Evolutionary conservation across 441 rosid genomes (phyloP), one percentile per base, ranked within the genome.

Genomic region (Mallotus repandus): DNA sequence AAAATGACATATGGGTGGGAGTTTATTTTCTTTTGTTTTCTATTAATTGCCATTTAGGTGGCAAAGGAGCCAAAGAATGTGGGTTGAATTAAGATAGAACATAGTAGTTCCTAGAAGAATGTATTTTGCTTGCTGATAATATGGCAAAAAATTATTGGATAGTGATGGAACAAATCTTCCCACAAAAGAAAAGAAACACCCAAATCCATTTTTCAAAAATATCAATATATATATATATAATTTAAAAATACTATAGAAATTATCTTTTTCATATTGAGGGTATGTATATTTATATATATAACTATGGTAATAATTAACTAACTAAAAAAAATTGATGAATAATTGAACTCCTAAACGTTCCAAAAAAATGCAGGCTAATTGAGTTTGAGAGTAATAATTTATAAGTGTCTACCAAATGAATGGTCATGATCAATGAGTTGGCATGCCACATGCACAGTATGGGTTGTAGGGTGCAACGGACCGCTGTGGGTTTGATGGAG

Each of bases 351-450:
- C 18, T 50, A 50, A 50, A 14, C 41, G 13, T 12, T 50, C 16
- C 16, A 50, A 50, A 50, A 50, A 50, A 50, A 50, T 50, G 18
- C 0, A 15, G 55, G 16, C 5, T 50, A 15, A 4, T 50, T 3
- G 13, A 9, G 13, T 6, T 7, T 38, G 4, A 29, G 32, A 29
- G 13, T 46, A 25, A 9, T 9, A 15, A 68, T 16, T 25, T 14
- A 21, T 35, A 10, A 4, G 66, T 66, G 32, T 29, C 21, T 12
- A 64, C 12, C 25, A 8, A 75, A 62, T 68, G 86, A 81, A 77
- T 73, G 78, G 82, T 84, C 84, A 16, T 64, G 76, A 79, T 82
- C 86, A 82, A 59, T 81, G 84, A 78, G 87, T 79, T 84, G 89
- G 79, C 80, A 73, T 74, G 48, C 76, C 85, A 82, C 81, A 76